Base-by-base conservation (phyloP, 2,329 filamentous ascomycete genomes). In the Pseudocercospora eumusae region DNA sequence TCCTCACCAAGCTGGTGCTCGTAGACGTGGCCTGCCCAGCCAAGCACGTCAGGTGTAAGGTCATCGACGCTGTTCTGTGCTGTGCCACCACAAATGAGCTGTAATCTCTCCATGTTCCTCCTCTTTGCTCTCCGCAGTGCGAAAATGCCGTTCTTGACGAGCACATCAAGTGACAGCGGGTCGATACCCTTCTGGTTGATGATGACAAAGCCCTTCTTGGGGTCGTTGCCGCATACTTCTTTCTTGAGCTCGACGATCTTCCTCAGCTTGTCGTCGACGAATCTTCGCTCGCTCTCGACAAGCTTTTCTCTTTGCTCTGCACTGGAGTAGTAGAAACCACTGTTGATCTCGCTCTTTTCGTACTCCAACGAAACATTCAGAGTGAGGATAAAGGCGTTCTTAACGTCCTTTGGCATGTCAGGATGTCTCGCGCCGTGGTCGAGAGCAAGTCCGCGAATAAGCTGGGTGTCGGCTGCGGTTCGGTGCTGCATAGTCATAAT, bases 401-500 rank as follows among this genome's bases (percentile, higher is more conserved):
- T 92, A 28, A 99, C 87, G 62, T 90, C 85, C 83, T 96, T 98
- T 8, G 95, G 92, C 95, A 99, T 99, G 75, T 99, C 95, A 2
- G 95, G 95, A 79, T 99, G 95, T 74, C 95, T 87, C 11, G 95
- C 93, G 69, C 95, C 95, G 77, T 99, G 95, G 74, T 99, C 95
- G 64, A 99, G 82, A 9, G 92, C 95, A 62, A 99, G 83, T 63
- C 95, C 95, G 68, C 90, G 88, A 77, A 99, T 97, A 63, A 99
- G 86, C 78, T 96, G 92, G 61, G 95, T 99, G 78, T 99, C 95
- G 31, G 95, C 91, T 62, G 93, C 93, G 57, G 91, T 92, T 70
- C 93, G 90, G 82, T 99, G 95, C 81, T 99, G 95, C 93, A 99
- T 98, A 77, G 96, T 98, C 95, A 99, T 99, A 73, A 99, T 98